Evolutionary conservation across 192 early-diverging fungal species (phyloP).

Genomic region (Coemansia sp.): DNA sequence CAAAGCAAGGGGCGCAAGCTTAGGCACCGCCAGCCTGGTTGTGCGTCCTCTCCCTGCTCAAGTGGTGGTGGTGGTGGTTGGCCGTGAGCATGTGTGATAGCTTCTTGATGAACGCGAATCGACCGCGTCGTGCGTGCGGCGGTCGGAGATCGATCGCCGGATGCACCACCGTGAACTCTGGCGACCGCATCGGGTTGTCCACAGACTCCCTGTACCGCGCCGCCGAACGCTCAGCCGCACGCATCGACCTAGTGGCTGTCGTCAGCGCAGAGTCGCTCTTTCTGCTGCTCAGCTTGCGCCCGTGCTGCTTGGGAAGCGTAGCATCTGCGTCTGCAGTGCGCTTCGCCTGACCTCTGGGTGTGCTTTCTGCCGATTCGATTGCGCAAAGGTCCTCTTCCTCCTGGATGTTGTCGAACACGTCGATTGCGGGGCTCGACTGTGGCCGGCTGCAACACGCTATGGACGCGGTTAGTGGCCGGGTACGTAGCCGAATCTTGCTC

Average conservation of each 20-base stretch:
- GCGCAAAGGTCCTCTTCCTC: background rate
- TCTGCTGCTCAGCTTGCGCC: constrained; percentile 47
- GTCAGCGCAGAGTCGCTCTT: constrained; percentile 55
- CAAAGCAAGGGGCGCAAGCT: no score
- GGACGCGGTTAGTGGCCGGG: constrained; percentile 40
- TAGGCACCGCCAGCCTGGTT: no score
- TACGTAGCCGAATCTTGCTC: constrained; percentile 47
- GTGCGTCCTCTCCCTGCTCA: background rate
- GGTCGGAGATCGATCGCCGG: constrained; percentile 23
- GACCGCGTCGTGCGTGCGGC: constrained; percentile 40
- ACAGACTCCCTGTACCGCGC: constrained; percentile 33
- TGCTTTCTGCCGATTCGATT: background rate
- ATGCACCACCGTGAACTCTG: constrained; percentile 54
- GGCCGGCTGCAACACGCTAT: constrained; percentile 19
- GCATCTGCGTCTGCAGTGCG: background rate
- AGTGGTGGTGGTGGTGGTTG: constrained; percentile 1
- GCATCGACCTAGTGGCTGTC: constrained; percentile 44
- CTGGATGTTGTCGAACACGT: background rate
- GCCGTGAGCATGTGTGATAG: constrained; percentile 29
- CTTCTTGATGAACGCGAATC: constrained; percentile 45
- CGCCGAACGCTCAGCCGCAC: constrained; percentile 7
- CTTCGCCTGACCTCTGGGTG: background rate
- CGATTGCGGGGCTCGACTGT: constrained; percentile 1
- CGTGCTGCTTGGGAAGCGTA: constrained; percentile 16
- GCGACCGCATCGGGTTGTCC: constrained; percentile 39